Conservation (phyloP, 2,329 filamentous ascomycete genomes). For the Aspergillus viridinutans region DNA sequence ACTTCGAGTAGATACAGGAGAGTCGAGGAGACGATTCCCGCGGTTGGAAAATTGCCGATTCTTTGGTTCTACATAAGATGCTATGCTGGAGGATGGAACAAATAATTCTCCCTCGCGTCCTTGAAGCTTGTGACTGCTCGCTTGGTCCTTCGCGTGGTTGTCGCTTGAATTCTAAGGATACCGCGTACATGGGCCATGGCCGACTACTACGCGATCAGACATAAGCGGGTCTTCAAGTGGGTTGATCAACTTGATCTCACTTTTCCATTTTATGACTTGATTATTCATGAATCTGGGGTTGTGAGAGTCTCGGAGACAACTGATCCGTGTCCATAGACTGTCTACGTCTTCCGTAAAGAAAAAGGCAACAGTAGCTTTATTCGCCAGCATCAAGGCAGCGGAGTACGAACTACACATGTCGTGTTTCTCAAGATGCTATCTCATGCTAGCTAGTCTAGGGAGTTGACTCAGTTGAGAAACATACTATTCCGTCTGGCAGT, state of each 20-base stretch:
- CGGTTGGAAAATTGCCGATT: not conserved
- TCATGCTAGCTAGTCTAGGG: too few relatives aligned
- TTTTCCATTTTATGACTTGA: not conserved
- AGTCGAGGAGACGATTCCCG: too few relatives aligned
- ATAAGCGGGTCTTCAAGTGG: not conserved
- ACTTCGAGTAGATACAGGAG: too few relatives aligned
- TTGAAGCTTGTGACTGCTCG: not conserved
- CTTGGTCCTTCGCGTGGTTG: slow-evolving; percentile 12
- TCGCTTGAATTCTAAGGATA: not conserved
- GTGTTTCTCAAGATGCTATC: too few relatives aligned
- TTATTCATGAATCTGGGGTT: slow-evolving; percentile 17
- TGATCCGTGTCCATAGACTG: too few relatives aligned
- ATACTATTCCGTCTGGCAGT: too few relatives aligned
- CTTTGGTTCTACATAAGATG: not conserved
- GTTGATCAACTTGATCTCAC: too few relatives aligned
- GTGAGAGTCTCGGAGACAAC: slow-evolving; percentile 12
- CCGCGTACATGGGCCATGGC: not conserved
- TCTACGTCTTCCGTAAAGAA: too few relatives aligned
- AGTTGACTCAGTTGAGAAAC: too few relatives aligned
- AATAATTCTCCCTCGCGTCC: not conserved
- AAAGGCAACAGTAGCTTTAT: too few relatives aligned
- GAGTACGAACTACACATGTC: too few relatives aligned
- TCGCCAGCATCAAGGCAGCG: too few relatives aligned
- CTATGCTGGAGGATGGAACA: not conserved
- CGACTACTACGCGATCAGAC: slow-evolving; percentile 3